Evolutionary conservation across 345 rosid genomes (phyloP), one percentile per base, ranked within the genome.

Genomic region (Euphorbia tirucalli): DNA sequence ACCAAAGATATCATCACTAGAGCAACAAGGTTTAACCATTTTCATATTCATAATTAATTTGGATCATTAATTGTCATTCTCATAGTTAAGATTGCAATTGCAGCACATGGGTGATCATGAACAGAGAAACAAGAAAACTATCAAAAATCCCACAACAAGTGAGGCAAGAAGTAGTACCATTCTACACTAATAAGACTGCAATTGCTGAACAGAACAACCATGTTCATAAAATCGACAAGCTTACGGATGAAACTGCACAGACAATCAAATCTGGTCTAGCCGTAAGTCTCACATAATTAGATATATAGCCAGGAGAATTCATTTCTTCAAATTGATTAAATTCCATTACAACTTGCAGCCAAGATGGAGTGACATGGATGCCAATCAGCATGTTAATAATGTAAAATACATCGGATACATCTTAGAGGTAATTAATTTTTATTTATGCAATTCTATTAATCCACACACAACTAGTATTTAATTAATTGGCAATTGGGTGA

Each of bases 101-200:
- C n/a, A 75, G 78, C 64, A 75, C 78, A 50, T 75, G 78, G 78
- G 78, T 75, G 74, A 69, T 69, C 6, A 75, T 75, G 78, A 75
- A 75, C 54, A 75, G 64, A 61, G 73, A 68, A 61, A 75, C 73
- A 19, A 69, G 78, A 69, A 75, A 62, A 49, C 69, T 75, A 6
- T 75, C 74, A 6, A 75, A 69, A 75, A 75, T 75, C 30, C 78
- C 78, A 19, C 58, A 69, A 7, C 64, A 75, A 62, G 78, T 75
- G 28, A 75, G 64, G 64, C 41, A 69, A 35, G 78, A 75, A 15
- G 2, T 75, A 49, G 43, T 52, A 6, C 78, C 78, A 49, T 75
- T 68, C 64, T 75, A 69, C 69, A 19, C 48, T 28, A 69, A 62
- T 61, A 52, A 73, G 69, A 25, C 62, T 54, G 73, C 78, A 14